Evolutionary conservation across 768 basidiomycete genomes (phyloP), one percentile per base, ranked within the genome.

Genomic region (Boletus huronensis): DNA sequence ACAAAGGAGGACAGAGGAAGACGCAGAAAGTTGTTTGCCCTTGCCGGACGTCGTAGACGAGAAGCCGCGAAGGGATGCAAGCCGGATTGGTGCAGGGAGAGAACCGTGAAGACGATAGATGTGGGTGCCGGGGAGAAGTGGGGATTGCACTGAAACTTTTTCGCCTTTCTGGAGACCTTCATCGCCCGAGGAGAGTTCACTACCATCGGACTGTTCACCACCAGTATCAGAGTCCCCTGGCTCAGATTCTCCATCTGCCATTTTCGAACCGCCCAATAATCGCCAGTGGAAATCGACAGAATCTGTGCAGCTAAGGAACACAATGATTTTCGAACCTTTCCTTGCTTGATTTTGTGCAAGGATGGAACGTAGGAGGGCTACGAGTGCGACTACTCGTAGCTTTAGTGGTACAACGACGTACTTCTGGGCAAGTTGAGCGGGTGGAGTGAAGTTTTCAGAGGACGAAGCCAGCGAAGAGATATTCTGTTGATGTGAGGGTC

Each of bases 201-300:
- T 66, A 3, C 58, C 62, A 3, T 64, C 60, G 3, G 64, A 58
- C 13, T 71, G 70, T 42, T 64, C 63, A 29, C 49, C 64, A 14
- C 66, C 67, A 8, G 50, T 31, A 36, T 64, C 62, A 13, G 64
- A 66, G 8, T 66, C 64, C 8, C 62, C 64, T 29, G 56, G 14
- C 23, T 67, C 68, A 1, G 59, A 58, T 6, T 60, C 70, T 9
- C 62, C 65, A 2, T 61, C 73, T 8, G 77, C 82, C 89, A 96
- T 94, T 6, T 72, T 64, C 19, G 90, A 76, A 5, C 84, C 82
- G 0, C 86, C 88, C 1, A 98, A 72, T 21, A 98, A 74, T 47
- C 79, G 82, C 92, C 93, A 98, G 66, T 96, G 93, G 64, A 93
- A 98, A 69, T 99, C 96, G 17, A 99, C 97, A 3, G 97, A 95